Evolutionary conservation across 257 asterid species (phyloP), one percentile per base, ranked within the genome.

Genomic region (Craterostigma plantagineum): DNA sequence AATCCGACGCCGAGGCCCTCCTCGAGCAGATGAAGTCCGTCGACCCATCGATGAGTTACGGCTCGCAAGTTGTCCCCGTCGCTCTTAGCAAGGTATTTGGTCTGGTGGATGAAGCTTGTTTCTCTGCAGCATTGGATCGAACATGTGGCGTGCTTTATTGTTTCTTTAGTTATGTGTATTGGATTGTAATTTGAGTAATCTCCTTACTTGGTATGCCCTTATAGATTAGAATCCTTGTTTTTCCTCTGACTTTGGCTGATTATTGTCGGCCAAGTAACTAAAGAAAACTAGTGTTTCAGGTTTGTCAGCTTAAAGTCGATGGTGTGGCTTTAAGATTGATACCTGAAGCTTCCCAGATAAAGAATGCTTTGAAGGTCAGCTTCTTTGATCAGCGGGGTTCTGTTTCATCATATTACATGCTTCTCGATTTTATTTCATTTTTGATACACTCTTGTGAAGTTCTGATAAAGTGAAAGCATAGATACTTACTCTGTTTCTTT

Each of bases 321-420:
- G 98, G 98, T 0, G 81, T 87, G 63, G 78, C 95, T 42, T 79
- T 87, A 49, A 70, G 98, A 60, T 62, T 87, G 70, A 62, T 87
- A 38, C 95, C 98, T 0, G 98, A 87, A 69, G 75, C 83, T 55
- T 76, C 86, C 23, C 95, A 87, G 72, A 70, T 87, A 59, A 60
- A 50, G 72, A 65, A 82, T 62, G 98, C 98, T 18, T 52, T 87
- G 57, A 59, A 57, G 83, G 98, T 87, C 67, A 38, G 48, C 14
- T 55, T 43, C 46, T 38, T 12, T 45, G 12, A n/a, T n/a, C n/a
- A n/a, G n/a, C n/a, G n/a, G n/a, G n/a, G n/a, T 2, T 11, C n/a
- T n/a, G n/a, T n/a, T n/a, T n/a, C n/a, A n/a, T n/a, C n/a, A n/a
- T n/a, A n/a, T n/a, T n/a, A n/a, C n/a, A n/a, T n/a, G n/a, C n/a